Base-by-base conservation (phyloP, 768 basidiomycete genomes). In the Pleurotus djamor region DNA sequence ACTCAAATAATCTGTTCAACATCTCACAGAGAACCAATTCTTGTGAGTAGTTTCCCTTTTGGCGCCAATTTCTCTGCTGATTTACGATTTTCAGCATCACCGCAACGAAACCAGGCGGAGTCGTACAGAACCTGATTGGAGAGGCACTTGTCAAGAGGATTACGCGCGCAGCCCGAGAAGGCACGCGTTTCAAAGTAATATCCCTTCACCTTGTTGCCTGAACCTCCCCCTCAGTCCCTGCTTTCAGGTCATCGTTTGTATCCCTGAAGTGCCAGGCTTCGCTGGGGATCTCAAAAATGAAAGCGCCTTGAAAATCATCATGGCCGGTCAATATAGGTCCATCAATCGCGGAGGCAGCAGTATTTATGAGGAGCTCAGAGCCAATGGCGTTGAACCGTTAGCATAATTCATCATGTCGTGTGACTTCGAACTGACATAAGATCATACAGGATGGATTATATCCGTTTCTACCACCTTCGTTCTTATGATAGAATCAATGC, bases 231-330 rank as follows among this genome's bases (percentile, higher is more conserved):
- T 45, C 34, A 13, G 43, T 9, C 28, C 48, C 2, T 32, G 49
- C 37, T 8, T 1, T 59, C 63, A 94, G 91, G 91, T 97, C 55
- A 78, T 96, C 52, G 83, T 98, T 12, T 74, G 89, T 16, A 89
- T 98, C 54, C 96, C 96, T 0, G 95, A 96, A 69, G 80, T 97
- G 1, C 96, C 96, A 12, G 95, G 89, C 1, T 97, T 98, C 71
- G 80, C 93, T 0, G 82, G 96, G 2, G 85, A 94, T 69, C 79
- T 97, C 69, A 90, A 87, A 76, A 75, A 72, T 49, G 86, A 84
- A 60, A 68, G 72, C 0, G 73, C 87, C 1, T 65, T 94, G 58
- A 87, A 90, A 76, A 90, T 76, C 6, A 96, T 97, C 70, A 88
- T 96, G 88, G 93, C 86, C 8, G 94, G 87, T 0, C 89, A 92